Evolutionary conservation across 2,329 filamentous ascomycete species (phyloP), one percentile per base, ranked within the genome.

Genomic region (Penicillium oxalicum): DNA sequence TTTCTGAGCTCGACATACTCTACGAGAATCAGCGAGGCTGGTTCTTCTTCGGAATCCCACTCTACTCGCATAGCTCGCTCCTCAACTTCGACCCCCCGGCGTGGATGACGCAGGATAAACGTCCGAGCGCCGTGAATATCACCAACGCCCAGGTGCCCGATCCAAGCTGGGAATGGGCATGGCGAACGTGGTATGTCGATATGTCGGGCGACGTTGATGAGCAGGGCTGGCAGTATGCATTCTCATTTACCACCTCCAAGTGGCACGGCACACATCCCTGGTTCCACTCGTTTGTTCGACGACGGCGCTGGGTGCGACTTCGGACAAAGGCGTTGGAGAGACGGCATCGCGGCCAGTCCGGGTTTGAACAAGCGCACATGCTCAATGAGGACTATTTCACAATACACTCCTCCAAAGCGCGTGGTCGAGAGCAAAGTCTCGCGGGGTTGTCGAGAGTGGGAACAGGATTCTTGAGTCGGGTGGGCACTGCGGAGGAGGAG

Each of bases 1-100:
- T 61, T 36, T 68, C 64, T 2, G 84, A 80, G 27, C 82, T 97
- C 52, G 93, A 98, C 55, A 80, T 97, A 4, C 76, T 98, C 0
- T 97, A 95, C 69, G 93, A 98, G 68, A 98, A 98, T 63, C 88
- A 98, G 71, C 81, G 93, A 49, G 93, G 93, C 9, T 84, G 82
- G 35, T 95, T 96, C 63, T 76, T 95, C 53, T 97, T 91, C 61
- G 91, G 93, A 27, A 80, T 90, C 9, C 84, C 91, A 0, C 78
- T 94, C n/a, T 98, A 96, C 74, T 95, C 91, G 1, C 80, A 83
- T 6, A 86, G 84, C 54, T 91, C 91, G 1, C 78, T 98, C 1
- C 83, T 95, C 33, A 86, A 88, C 52, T 80, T 95, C 42, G 93
- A 98, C 63, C 89, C 91, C 0, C 71, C 86, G 6, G 77, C 90